Conservation (phyloP, 495 filamentous ascomycete species). For the Bryoglossum gracile region DNA sequence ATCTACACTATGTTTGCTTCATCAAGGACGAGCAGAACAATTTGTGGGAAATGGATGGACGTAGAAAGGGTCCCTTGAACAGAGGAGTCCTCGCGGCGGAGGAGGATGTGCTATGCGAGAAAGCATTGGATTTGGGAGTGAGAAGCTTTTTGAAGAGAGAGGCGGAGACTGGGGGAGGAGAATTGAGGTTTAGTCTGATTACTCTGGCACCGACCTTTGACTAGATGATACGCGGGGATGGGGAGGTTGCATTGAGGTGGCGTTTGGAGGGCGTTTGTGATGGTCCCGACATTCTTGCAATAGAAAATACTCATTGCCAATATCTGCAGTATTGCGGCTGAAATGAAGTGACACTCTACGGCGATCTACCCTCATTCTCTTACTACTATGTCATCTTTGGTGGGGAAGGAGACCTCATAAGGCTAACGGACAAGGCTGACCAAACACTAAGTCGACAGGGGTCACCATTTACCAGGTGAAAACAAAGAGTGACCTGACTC, state of each 20-base stretch:
- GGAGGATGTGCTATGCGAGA: conserved; percentile 65
- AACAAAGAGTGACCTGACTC: conserved; percentile 12
- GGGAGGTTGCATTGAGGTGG: neutral
- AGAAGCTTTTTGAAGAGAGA: conserved; percentile 62
- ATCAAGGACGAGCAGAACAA: conserved; percentile 60
- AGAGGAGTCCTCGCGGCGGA: conserved; percentile 54
- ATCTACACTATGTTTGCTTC: conserved; percentile 81
- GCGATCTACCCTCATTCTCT: too few relatives aligned
- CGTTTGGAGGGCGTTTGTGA: neutral
- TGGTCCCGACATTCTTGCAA: too few relatives aligned
- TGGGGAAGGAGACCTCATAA: too few relatives aligned
- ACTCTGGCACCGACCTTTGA: conserved; percentile 61
- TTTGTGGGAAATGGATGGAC: conserved; percentile 82
- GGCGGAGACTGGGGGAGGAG: conserved; percentile 41
- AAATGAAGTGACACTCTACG: neutral
- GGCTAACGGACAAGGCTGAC: conserved; percentile 12
- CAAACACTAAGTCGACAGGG: neutral
- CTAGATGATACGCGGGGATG: conserved; percentile 29
- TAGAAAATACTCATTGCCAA: too few relatives aligned
- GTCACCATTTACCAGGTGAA: too few relatives aligned
- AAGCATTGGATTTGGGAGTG: conserved; percentile 56
- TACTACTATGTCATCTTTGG: too few relatives aligned
- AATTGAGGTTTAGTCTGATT: conserved; percentile 67
- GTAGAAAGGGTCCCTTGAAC: conserved; percentile 68
- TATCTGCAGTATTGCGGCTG: neutral